Conservation (phyloP, 805 yeast species). For the Alloascoidea hylecoeti region DNA sequence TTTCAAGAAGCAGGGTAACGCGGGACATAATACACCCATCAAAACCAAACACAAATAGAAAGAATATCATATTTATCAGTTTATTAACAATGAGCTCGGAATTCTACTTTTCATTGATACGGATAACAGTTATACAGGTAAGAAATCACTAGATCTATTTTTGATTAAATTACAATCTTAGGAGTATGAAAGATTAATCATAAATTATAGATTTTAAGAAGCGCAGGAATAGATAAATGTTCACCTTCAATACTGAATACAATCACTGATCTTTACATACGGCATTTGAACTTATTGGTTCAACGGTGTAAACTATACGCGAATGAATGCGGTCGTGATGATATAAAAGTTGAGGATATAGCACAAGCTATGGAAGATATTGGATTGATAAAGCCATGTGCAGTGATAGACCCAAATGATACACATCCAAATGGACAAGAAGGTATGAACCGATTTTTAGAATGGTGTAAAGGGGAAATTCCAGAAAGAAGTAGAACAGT, state of each 20-base stretch:
- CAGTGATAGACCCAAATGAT: conserved; percentile 39
- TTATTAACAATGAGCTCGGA: conserved; percentile 15
- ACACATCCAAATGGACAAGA: conserved; percentile 25
- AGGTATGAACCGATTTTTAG: conserved; percentile 36
- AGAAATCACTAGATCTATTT: conserved; percentile 15
- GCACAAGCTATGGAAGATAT: conserved; percentile 53
- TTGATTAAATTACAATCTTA: background rate
- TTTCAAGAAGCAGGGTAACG: background rate
- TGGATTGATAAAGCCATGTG: conserved; percentile 48
- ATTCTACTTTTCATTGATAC: conserved; percentile 29
- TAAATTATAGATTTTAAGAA: conserved; percentile 46
- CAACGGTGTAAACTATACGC: conserved; percentile 35
- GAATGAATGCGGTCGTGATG: conserved; percentile 27
- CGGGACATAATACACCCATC: background rate
- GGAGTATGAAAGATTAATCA: conserved; percentile 13
- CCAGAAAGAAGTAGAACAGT: conserved; percentile 14
- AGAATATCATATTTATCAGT: background rate
- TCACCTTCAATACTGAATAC: conserved; percentile 58
- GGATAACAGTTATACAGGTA: conserved; percentile 36
- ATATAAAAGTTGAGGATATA: conserved; percentile 48
- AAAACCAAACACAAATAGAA: too few species aligned
- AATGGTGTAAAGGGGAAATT: conserved; percentile 38
- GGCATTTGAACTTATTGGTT: conserved; percentile 43
- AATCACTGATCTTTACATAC: conserved; percentile 62
- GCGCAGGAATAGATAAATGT: conserved; percentile 76